Evolutionary conservation across 2,329 filamentous ascomycete genomes (phyloP).

Genomic region (Myrmaecium sp.): DNA sequence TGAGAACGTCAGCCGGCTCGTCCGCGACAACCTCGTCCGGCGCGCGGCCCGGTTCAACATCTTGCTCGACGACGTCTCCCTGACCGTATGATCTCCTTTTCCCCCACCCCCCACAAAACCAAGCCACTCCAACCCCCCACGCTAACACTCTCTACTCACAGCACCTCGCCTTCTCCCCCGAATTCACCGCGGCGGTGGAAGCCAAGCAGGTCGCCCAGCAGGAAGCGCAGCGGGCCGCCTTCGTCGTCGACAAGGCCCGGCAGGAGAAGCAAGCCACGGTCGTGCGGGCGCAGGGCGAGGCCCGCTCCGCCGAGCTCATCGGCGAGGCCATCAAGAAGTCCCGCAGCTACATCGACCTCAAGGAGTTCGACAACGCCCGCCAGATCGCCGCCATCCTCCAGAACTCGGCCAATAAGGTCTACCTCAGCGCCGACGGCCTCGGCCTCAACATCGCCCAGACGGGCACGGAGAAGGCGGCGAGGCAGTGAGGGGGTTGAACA

Average conservation of each 20-base stretch:
- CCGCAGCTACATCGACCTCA: constrained; percentile 87
- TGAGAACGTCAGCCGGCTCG: constrained; percentile 84
- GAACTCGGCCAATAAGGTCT: constrained; percentile 82
- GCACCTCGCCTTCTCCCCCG: constrained; percentile 53
- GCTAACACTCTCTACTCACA: constrained; percentile 13
- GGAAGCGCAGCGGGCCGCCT: constrained; percentile 91
- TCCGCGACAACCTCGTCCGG: constrained; percentile 81
- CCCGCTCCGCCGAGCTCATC: constrained; percentile 90
- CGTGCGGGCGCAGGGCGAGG: constrained; percentile 96
- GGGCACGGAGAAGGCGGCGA: constrained; percentile 21
- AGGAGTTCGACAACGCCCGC: constrained; percentile 94
- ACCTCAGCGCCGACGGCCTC: constrained; percentile 79
- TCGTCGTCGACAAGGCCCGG: constrained; percentile 94
- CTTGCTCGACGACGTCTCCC: constrained; percentile 85
- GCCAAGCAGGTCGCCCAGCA: constrained; percentile 61
- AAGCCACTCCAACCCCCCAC: constrained; percentile 6
- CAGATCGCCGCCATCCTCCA: constrained; percentile 78
- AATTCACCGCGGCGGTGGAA: constrained; percentile 52
- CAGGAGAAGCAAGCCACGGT: constrained; percentile 99
- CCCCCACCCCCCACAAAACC: constrained; percentile 5
- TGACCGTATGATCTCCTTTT: constrained; percentile 51
- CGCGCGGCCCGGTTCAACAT: constrained; percentile 96
- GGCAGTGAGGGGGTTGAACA: no score
- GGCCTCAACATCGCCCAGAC: constrained; percentile 62
- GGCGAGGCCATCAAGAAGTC: constrained; percentile 99